Evolutionary conservation across 352 stramenopile species (phyloP), one percentile per base, ranked within the genome.

Genomic region (Pythium pyrilobum): DNA sequence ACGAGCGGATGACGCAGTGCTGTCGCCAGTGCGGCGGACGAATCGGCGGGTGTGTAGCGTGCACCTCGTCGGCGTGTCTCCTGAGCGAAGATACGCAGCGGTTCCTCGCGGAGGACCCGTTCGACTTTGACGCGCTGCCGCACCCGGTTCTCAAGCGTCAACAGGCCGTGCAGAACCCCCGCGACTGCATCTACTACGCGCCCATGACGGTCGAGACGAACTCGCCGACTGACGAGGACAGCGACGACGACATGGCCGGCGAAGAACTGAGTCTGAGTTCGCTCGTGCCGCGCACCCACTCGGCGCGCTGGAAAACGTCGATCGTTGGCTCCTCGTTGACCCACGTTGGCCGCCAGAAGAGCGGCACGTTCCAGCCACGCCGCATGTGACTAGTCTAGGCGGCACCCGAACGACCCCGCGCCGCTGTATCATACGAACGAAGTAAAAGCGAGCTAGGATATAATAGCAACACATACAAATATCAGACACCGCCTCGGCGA

Each of bases 111-210:
- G 33, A 61, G 13, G 38, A 61, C 24, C 53, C 53, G 21, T 48
- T 53, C 16, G 53, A 52, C 40, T 48, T 52, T 20, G 53, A 54
- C 6, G 43, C 32, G 27, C 33, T 41, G 32, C 53, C 53, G 24
- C 53, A 61, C 31, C 53, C 53, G 8, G 44, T 61, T 16, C 44
- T 61, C 33, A 46, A 40, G 53, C 53, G 53, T 34, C 53, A 61
- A 21, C 31, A 47, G 16, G 53, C 53, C 31, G 44, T 61, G 11
- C 25, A 59, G 20, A 24, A 52, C 36, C 23, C 36, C 13, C 18
- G 25, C 4, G 48, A 50, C 7, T 31, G 9, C 32, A 43, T 56
- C 1, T 38, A 16, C 32, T 15, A 36, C 36, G 36, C 4, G 6
- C 21, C 37, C 34, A 46, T 20, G 7, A 21, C 39, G 39, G 15